Base-by-base conservation (phyloP, 192 early-diverging fungal genomes). In the Coemansia sp. region DNA sequence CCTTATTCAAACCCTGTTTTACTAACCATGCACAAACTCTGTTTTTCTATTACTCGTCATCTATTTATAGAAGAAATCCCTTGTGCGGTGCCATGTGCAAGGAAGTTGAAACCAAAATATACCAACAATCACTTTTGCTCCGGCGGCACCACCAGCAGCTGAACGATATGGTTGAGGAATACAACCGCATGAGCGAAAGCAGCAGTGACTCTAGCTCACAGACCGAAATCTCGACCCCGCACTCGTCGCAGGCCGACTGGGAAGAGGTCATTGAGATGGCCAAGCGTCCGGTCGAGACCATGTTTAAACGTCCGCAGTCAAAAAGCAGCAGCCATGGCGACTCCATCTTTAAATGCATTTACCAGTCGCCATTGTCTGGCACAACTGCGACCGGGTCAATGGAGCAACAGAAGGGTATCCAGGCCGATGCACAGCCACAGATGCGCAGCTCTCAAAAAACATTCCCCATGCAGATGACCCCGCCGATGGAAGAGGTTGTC, bases 241-340 rank as follows among this genome's bases (percentile, higher is more conserved):
- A 50, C 7, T 71, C 74, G 13, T 67, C 61, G 55, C 65, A 56
- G 25, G 57, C 64, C 37, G 75, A 68, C 58, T 78, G 75, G 75
- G 65, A 78, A 56, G 69, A 78, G 61, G 75, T 78, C 34, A 68
- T 78, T 14, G 57, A 71, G 19, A 66, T 78, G 69, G 61, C 75
- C 24, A 61, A 64, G 21, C 44, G 45, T 44, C 59, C 75, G 5
- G 27, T 65, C 45, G 65, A 78, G 15, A 18, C 14, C 34, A 12
- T 67, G 13, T 11, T 25, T 14, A 21, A n/a, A 10, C 57, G 47
- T 33, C 18, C 54, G 37, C 57, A 41, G 11, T 34, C 57, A 1
- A 46, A 39, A 13, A 30, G 24, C 15, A 19, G 53, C 61, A 57
- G 48, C 30, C 57, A 25, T 46, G 11, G 53, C 22, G 59, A 60